Percentiles rank a stretch among this genome's conserved stretches.
Evolutionary conservation across 1,284 basidiomycete species (phyloP).

Genomic region (Puccinia coronata): DNA sequence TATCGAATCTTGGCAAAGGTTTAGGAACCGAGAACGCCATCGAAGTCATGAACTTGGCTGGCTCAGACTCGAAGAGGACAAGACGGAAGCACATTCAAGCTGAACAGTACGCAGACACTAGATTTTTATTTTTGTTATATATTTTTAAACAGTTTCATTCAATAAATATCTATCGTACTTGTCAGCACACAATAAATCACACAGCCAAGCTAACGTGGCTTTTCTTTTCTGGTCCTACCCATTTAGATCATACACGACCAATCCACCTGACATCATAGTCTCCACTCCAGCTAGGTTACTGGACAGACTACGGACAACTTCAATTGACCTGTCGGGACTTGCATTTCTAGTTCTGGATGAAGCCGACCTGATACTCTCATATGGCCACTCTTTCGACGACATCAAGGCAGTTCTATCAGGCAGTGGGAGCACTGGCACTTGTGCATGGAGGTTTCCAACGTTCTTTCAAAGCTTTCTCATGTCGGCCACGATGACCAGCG

Average conservation of each 20-base stretch:
- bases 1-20: slow-evolving; percentile 70
- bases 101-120: slow-evolving; percentile 61
- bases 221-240: not conserved
- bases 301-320: slow-evolving; percentile 75
- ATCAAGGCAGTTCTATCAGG: slow-evolving; percentile 79
- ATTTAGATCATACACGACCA: slow-evolving; percentile 65
- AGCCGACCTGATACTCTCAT: slow-evolving; percentile 94
- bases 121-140: not conserved
- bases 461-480: slow-evolving; percentile 93
- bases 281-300: slow-evolving; percentile 86
- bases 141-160: not conserved
- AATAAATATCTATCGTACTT: not conserved
- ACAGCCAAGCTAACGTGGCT: not conserved
- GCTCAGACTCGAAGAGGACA: slow-evolving; percentile 52
- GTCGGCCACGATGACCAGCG: slow-evolving; percentile 97
- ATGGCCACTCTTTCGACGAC: slow-evolving; percentile 86
- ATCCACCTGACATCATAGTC: slow-evolving; percentile 79
- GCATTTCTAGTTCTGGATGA: slow-evolving; percentile 95
- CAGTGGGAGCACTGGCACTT: slow-evolving; percentile 60
- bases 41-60: slow-evolving; percentile 74
- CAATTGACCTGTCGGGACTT: slow-evolving; percentile 61
- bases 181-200: not conserved
- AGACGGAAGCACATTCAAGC: slow-evolving; percentile 54
- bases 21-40: slow-evolving; percentile 72
- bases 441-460: slow-evolving; percentile 68